Evolutionary conservation across 129 eudicot species (phyloP).

Genomic region (Dittrichia graveolens): DNA sequence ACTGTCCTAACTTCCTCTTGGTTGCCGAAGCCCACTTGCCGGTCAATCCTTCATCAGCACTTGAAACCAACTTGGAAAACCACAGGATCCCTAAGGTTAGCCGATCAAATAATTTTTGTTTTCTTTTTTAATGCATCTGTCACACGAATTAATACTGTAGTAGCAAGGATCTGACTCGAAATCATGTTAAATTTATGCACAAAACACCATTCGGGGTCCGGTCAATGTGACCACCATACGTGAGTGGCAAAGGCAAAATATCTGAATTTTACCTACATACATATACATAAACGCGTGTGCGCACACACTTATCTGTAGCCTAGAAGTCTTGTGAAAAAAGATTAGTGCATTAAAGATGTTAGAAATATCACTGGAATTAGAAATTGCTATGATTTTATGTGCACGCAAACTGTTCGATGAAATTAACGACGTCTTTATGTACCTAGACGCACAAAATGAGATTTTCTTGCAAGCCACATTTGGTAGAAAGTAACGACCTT

Average conservation of each 20-base stretch:
- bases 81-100: conserved; percentile 65
- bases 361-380: background rate
- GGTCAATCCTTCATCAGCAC: conserved; percentile 44
- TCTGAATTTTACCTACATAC: background rate
- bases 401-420: conserved; percentile 45
- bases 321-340: background rate
- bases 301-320: background rate
- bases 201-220: background rate
- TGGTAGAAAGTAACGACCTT: background rate
- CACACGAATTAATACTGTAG: background rate
- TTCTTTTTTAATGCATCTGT: background rate
- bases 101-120: background rate
- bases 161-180: background rate
- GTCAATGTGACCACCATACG: background rate
- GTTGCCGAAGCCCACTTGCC: conserved; percentile 85
- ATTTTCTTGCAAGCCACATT: background rate
- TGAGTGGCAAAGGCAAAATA: background rate
- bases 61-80: conserved; percentile 44
- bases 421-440: conserved; percentile 24
- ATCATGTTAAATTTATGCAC: background rate
- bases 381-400: background rate
- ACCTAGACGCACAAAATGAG: background rate
- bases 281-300: background rate
- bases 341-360: background rate
- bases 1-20: conserved; percentile 67